Evolutionary conservation across 306 rosid genomes (phyloP), one percentile per base, ranked within the genome.

Genomic region (Vigna radiata): DNA sequence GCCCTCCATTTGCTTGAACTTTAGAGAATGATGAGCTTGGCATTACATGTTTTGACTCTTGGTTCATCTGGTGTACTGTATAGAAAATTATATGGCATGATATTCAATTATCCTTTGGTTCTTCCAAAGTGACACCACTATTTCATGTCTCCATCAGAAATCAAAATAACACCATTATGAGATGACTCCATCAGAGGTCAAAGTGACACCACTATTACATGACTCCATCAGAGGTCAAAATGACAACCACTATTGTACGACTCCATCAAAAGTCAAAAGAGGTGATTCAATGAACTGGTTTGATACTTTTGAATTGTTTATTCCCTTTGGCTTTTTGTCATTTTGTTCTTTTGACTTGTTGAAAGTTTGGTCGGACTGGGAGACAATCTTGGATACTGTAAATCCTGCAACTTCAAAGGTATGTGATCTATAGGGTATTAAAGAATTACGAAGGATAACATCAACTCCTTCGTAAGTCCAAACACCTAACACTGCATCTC

Each of bases 381-480:
- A 86, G 66, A 95, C 97, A 7, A 92, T 88, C 88, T 92, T 89
- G 25, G 98, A 95, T 53, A 88, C 88, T 0, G 96, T 89, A 77
- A 95, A 92, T 16, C 97, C 98, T 0, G 97, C 72, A 68, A 73
- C 87, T 87, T 95, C 98, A 46, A 92, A 95, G 70, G 66, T 72
- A 46, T 63, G 29, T 61, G 98, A 88, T 86, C 90, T 82, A 46
- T 78, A 37, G 23, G 98, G 96, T 81, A 95, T 76, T 78, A 92
- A 85, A 7, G 97, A 87, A 77, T 84, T 88, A 59, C 96, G 89
- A 75, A 84, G 82, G 65, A 90, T 85, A 78, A 95, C 87, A 19
- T 92, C 90, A 2, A 92, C 79, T 47, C 98, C 97, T 70, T 95
- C 96, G 10, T 95, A 95, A 11, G 92, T 92, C 98, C 97, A 95